A percentile compares a stretch with the other conserved stretches of the same genome.
These are phyloP conservation scores for Collybia mongolica DNA, from an alignment of 768 basidiomycete genomes.

Conservation along the genomic window DNA sequence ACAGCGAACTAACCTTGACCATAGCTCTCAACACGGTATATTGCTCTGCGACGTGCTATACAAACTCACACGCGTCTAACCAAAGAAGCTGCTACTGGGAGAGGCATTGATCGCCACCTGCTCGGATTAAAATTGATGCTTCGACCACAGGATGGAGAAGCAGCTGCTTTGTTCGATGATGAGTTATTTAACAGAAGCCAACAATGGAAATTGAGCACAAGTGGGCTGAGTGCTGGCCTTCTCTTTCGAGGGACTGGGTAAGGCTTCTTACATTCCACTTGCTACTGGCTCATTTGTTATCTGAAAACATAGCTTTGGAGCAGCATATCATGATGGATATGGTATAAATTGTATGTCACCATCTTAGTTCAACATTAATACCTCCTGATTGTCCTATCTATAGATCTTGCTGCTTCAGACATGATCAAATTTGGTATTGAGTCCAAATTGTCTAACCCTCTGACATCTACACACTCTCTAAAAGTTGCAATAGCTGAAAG, in stretches of 20 bases:
- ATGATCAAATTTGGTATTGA: slow-evolving; percentile 93
- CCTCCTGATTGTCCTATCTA: background rate
- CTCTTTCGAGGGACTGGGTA: slow-evolving; percentile 88
- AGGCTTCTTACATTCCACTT: slow-evolving; percentile 14
- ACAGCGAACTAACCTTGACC: background rate
- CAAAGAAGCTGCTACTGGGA: slow-evolving; percentile 75
- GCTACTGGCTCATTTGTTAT: background rate
- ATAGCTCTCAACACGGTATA: slow-evolving; percentile 34
- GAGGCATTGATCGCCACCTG: slow-evolving; percentile 90
- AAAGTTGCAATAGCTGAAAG: slow-evolving; percentile 60
- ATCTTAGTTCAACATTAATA: background rate
- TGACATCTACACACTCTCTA: slow-evolving; percentile 72
- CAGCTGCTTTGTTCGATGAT: slow-evolving; percentile 71
- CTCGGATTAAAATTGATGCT: slow-evolving; percentile 77
- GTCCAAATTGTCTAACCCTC: slow-evolving; percentile 69
- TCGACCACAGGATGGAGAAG: slow-evolving; percentile 50
- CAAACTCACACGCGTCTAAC: slow-evolving; percentile 70
- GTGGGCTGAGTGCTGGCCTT: slow-evolving; percentile 82
- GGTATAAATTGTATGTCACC: slow-evolving; percentile 83
- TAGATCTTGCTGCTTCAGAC: slow-evolving; percentile 79
- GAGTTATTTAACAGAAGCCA: slow-evolving; percentile 70
- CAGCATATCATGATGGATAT: slow-evolving; percentile 82
- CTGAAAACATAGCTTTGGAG: slow-evolving; percentile 62
- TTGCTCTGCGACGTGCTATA: slow-evolving; percentile 65
- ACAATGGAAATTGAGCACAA: slow-evolving; percentile 88